Evolutionary conservation across 192 early-diverging fungal species (phyloP).

Genomic region (Linnemannia schmuckeri): DNA sequence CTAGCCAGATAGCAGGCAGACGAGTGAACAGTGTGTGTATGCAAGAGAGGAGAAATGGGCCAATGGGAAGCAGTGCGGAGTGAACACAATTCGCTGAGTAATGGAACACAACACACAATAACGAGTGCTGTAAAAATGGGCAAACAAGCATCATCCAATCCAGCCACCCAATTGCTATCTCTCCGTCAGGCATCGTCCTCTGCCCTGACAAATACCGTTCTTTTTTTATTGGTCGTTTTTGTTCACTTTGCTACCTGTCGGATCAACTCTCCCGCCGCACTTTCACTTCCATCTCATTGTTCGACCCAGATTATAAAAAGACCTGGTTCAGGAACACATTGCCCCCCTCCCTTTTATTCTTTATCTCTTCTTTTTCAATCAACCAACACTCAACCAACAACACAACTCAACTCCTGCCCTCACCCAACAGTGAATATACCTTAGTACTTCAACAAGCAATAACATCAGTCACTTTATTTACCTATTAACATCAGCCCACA

Average conservation of each 20-base stretch:
- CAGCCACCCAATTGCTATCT: slow-evolving; percentile 10
- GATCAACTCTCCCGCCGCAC: not conserved
- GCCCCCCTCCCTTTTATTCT: not conserved
- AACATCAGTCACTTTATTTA: not conserved
- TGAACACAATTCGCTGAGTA: not conserved
- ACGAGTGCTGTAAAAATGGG: no score
- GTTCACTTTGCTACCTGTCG: slow-evolving; percentile 4
- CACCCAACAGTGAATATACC: not conserved
- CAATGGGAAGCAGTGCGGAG: slow-evolving; percentile 5
- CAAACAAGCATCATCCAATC: not conserved
- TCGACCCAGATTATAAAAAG: not conserved
- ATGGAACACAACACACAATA: not conserved
- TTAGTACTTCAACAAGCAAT: not conserved
- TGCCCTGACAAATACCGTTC: not conserved
- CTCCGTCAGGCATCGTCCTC: not conserved
- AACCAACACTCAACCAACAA: no score
- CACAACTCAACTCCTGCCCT: not conserved
- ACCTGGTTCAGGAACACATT: not conserved
- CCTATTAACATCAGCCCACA: not conserved
- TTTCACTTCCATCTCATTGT: not conserved
- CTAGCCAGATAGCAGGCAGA: not conserved
- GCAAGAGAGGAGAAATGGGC: not conserved
- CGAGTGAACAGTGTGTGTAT: not conserved
- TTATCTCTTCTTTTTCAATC: not conserved
- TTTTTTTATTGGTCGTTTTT: not conserved